Conservation (phyloP, 331 rosid species). For the Arachis monticola region DNA sequence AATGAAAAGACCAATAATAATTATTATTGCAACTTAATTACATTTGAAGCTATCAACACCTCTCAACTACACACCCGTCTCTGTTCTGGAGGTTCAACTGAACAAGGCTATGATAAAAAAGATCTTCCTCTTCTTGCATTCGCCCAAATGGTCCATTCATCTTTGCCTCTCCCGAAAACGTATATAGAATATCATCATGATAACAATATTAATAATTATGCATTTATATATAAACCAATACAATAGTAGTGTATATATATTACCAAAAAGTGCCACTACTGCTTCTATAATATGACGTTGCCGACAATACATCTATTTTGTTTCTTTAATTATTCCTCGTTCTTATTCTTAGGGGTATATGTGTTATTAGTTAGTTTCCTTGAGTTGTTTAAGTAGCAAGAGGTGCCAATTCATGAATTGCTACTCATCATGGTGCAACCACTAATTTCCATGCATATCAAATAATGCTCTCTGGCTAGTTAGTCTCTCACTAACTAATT, state of each 20-base stretch:
- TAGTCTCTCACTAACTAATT: background rate
- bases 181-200: too few species aligned
- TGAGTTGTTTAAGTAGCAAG: background rate
- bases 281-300: slow-evolving; percentile 26
- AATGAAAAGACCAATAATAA: slow-evolving; percentile 23
- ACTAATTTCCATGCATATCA: background rate
- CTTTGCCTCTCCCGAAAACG: slow-evolving; percentile 14
- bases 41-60: slow-evolving; percentile 40
- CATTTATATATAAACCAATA: slow-evolving; percentile 12
- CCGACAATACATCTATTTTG: slow-evolving; percentile 34
- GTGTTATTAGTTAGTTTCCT: background rate
- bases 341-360: slow-evolving; percentile 6
- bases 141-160: slow-evolving; percentile 48
- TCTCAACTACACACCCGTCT: slow-evolving; percentile 35
- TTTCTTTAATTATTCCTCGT: background rate
- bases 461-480: background rate
- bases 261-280: slow-evolving; percentile 5
- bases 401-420: background rate
- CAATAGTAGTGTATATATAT: background rate
- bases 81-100: slow-evolving; percentile 13
- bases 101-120: slow-evolving; percentile 12
- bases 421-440: slow-evolving; percentile 20
- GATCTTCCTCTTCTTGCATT: slow-evolving; percentile 27
- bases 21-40: slow-evolving; percentile 54
- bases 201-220: background rate